These are phyloP conservation scores for Penicillium verhagenii DNA, from an alignment of 495 filamentous ascomycete genomes.

Conservation along the genomic window DNA sequence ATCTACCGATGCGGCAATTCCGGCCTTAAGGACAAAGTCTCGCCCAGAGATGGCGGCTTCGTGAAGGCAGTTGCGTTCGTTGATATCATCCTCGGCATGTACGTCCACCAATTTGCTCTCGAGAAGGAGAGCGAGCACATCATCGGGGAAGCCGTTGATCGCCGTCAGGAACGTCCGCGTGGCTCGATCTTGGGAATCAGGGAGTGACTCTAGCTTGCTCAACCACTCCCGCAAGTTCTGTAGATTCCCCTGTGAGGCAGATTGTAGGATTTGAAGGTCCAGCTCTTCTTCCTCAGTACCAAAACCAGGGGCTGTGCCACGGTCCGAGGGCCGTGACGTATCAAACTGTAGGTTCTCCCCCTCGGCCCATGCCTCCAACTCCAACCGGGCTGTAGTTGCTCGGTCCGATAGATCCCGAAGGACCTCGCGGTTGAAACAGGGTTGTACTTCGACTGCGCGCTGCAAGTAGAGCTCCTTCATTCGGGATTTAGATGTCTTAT, in stretches of 20 bases:
- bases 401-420: conserved; percentile 96
- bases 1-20: conserved; percentile 67
- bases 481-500: conserved; percentile 98
- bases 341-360: conserved; percentile 87
- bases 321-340: conserved; percentile 55
- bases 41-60: conserved; percentile 91
- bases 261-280: conserved; percentile 84
- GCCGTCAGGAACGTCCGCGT: conserved; percentile 87
- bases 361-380: conserved; percentile 94
- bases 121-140: conserved; percentile 71
- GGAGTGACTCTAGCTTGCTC: conserved; percentile 49
- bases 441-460: conserved; percentile 93
- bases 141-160: conserved; percentile 79
- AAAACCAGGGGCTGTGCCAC: conserved; percentile 59
- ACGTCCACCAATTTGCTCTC: conserved; percentile 81
- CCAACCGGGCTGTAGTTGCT: conserved; percentile 87
- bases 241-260: conserved; percentile 72
- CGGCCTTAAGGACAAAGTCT: conserved; percentile 69
- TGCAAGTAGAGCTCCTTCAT: conserved; percentile 97
- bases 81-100: conserved; percentile 91
- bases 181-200: conserved; percentile 66
- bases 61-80: conserved; percentile 92
- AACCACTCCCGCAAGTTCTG: conserved; percentile 63
- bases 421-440: conserved; percentile 94
- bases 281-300: conserved; percentile 81